phyloP scores from a whole-genome alignment of 768 basidiomycete genomes.

The Myochromella boudieri region DNA sequence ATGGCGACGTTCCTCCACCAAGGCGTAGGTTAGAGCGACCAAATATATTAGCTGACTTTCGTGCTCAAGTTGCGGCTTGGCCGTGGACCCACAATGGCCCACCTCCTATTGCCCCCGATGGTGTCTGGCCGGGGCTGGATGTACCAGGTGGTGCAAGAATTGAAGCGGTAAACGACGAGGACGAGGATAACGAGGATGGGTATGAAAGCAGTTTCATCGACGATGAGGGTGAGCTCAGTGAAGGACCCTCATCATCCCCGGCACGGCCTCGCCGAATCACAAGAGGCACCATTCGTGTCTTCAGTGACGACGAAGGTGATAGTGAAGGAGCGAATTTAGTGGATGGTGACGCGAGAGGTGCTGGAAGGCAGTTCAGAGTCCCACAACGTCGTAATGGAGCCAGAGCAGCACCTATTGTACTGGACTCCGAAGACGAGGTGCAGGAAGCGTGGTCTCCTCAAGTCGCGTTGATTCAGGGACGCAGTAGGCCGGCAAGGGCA shows the following conservation, averaged over 20 bases:
- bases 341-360: slow-evolving; percentile 2
- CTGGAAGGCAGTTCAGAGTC: background rate
- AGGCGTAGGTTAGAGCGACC: no score
- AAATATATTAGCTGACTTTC: no score
- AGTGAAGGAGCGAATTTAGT: background rate
- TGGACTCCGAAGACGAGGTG: slow-evolving; percentile 9
- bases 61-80: no score
- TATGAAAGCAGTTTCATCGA: slow-evolving; percentile 62
- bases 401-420: background rate
- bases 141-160: slow-evolving; percentile 5
- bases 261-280: no score
- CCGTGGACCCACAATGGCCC: no score
- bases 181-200: slow-evolving; percentile 31
- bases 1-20: no score
- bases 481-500: background rate
- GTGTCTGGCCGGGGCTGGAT: no score
- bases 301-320: slow-evolving; percentile 7
- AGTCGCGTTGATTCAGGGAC: background rate
- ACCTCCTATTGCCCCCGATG: no score
- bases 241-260: no score
- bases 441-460: slow-evolving; percentile 2
- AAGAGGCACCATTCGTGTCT: background rate
- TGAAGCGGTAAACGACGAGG: slow-evolving; percentile 14
- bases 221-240: slow-evolving; percentile 42
- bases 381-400: background rate